phyloP scores from a whole-genome alignment of 2,329 filamentous ascomycete genomes.

The Hypoxylon sp. region DNA sequence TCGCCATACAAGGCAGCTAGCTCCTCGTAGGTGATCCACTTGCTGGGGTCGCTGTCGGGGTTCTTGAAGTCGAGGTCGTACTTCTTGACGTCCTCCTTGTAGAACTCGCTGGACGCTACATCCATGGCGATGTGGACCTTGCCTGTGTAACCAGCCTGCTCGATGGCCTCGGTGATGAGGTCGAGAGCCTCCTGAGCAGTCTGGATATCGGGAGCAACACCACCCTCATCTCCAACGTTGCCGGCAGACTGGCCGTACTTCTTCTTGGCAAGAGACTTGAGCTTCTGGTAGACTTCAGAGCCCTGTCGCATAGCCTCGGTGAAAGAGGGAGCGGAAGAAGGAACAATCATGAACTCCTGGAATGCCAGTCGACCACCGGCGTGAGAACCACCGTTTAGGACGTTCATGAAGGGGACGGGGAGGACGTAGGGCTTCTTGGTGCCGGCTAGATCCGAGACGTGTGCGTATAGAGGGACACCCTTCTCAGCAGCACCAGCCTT shows the following conservation, averaged over 20 bases:
- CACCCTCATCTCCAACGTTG: conserved; percentile 99
- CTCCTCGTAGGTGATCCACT: conserved; percentile 99
- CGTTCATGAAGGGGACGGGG: conserved; percentile 93
- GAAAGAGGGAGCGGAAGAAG: conserved; percentile 88
- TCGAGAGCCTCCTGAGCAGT: conserved; percentile 96
- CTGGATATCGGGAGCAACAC: conserved; percentile 99
- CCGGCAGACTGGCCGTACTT: conserved; percentile 99
- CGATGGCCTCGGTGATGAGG: conserved; percentile 94
- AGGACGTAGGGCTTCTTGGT: conserved; percentile 94
- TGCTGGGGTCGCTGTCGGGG: conserved; percentile 92
- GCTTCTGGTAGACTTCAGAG: conserved; percentile 97
- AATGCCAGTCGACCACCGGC: conserved; percentile 95
- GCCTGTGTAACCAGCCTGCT: conserved; percentile 94
- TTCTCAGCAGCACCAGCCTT: conserved; percentile 93
- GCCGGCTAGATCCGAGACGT: conserved; percentile 87
- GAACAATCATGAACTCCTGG: conserved; percentile 97
- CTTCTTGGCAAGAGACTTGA: conserved; percentile 98
- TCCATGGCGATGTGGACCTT: conserved; percentile 99
- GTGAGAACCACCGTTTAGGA: conserved; percentile 93
- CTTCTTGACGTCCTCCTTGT: conserved; percentile 97
- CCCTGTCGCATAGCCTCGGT: conserved; percentile 96
- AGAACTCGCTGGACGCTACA: conserved; percentile 99
- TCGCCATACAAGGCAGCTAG: conserved; percentile 91
- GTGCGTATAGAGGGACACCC: conserved; percentile 86
- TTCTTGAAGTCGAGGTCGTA: conserved; percentile 99